A percentile compares a stretch with the other conserved stretches of the same genome.
Evolutionary conservation across 2,329 filamentous ascomycete species (phyloP).

Genomic region (Colletotrichum sojae): DNA sequence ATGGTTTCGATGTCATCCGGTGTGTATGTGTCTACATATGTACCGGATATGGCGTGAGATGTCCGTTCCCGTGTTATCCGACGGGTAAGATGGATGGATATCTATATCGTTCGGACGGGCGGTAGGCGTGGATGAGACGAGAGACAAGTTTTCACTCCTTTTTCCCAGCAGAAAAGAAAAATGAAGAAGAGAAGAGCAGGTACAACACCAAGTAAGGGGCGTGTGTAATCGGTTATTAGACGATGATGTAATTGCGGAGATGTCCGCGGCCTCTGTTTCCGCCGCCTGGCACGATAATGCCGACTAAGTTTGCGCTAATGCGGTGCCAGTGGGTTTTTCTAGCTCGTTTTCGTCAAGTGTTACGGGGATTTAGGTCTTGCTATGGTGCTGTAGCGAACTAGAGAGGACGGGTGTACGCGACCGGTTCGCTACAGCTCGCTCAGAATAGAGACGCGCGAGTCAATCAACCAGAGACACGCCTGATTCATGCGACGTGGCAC

Average conservation of each 20-base stretch:
- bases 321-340: constrained; percentile 7
- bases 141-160: constrained; percentile 22
- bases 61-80: no score
- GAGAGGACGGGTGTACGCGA: background rate
- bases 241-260: constrained; percentile 38
- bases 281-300: constrained; percentile 1
- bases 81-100: no score
- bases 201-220: background rate
- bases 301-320: constrained; percentile 29
- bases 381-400: no score
- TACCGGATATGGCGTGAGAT: no score
- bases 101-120: background rate
- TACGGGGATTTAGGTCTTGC: background rate
- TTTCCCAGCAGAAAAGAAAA: background rate
- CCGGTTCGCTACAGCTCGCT: background rate
- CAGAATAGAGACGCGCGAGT: constrained; percentile 17
- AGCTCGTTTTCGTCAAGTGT: constrained; percentile 8
- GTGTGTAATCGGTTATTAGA: constrained; percentile 7
- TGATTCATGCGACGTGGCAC: constrained; percentile 33
- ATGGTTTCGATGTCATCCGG: constrained; percentile 15
- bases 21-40: no score
- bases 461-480: constrained; percentile 22
- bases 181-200: no score
- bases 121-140: constrained; percentile 18
- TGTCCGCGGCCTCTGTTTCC: constrained; percentile 2